A percentile compares a stretch with the other conserved stretches of the same genome.
phyloP scores from a whole-genome alignment of 2,329 filamentous ascomycete species.

The Cladosporium cucumerinum region DNA sequence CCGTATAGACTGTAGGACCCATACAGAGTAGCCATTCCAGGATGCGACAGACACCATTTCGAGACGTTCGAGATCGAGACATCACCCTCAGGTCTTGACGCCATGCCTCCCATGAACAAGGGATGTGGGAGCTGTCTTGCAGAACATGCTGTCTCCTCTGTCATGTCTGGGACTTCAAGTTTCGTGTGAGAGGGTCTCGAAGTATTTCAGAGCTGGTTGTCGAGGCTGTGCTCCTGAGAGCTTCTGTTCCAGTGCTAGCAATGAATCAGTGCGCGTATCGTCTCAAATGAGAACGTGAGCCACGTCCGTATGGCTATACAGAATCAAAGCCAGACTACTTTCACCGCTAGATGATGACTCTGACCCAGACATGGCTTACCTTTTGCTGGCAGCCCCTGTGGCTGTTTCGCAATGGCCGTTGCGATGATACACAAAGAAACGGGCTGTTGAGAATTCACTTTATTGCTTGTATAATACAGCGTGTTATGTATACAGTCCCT shows the following conservation, averaged over 20 bases:
- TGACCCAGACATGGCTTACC: neutral
- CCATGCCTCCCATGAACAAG: neutral
- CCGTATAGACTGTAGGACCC: neutral
- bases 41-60: neutral
- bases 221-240: neutral
- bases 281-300: neutral
- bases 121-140: neutral
- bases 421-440: neutral
- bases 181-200: neutral
- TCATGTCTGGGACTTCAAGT: neutral
- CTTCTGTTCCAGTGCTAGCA: neutral
- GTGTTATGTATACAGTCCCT: constrained; percentile 7
- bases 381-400: neutral
- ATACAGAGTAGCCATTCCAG: neutral
- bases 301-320: neutral
- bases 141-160: neutral
- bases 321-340: neutral
- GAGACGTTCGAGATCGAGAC: neutral
- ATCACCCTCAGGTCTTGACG: neutral
- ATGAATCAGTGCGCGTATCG: neutral
- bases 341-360: neutral
- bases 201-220: neutral
- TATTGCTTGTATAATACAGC: constrained; percentile 5
- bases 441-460: neutral
- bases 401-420: neutral